phyloP scores from a whole-genome alignment of 305 asterid genomes.

The Striga hermonthica region DNA sequence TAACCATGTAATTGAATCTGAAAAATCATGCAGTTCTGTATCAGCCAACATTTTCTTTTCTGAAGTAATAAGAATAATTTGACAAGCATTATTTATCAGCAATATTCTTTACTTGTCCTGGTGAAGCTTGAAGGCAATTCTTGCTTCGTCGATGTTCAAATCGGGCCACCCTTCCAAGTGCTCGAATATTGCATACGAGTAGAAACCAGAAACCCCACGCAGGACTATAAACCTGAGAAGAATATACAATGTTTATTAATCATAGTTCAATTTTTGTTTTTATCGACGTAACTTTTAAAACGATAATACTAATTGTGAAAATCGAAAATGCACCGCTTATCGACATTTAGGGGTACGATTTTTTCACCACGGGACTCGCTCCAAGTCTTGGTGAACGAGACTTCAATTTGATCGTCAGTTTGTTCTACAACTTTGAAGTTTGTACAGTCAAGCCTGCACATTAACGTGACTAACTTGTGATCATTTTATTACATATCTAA shows the following conservation, averaged over 20 bases:
- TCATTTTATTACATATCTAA: background rate
- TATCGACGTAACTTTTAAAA: background rate
- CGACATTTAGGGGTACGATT: constrained; percentile 42
- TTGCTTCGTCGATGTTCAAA: constrained; percentile 41
- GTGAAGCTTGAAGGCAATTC: constrained; percentile 56
- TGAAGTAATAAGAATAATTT: background rate
- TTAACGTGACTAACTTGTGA: background rate
- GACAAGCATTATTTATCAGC: background rate
- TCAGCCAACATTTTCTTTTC: background rate
- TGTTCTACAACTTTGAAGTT: constrained; percentile 43
- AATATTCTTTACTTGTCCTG: constrained; percentile 35
- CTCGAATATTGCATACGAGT: constrained; percentile 53
- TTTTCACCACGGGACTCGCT: constrained; percentile 24
- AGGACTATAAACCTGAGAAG: constrained; percentile 42
- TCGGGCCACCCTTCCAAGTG: constrained; percentile 64
- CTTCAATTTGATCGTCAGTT: constrained; percentile 47
- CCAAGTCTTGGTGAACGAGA: constrained; percentile 63
- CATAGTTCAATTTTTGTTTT: background rate
- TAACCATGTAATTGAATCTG: constrained; percentile 66
- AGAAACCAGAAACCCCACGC: constrained; percentile 56
- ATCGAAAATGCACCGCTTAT: constrained; percentile 36
- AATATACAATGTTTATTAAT: background rate
- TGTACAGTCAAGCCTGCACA: constrained; percentile 41
- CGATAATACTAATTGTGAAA: too few species aligned
- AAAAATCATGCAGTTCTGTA: background rate